These are phyloP conservation scores for Rhizophora mangle DNA, from an alignment of 345 rosid species.

Conservation along the genomic window DNA sequence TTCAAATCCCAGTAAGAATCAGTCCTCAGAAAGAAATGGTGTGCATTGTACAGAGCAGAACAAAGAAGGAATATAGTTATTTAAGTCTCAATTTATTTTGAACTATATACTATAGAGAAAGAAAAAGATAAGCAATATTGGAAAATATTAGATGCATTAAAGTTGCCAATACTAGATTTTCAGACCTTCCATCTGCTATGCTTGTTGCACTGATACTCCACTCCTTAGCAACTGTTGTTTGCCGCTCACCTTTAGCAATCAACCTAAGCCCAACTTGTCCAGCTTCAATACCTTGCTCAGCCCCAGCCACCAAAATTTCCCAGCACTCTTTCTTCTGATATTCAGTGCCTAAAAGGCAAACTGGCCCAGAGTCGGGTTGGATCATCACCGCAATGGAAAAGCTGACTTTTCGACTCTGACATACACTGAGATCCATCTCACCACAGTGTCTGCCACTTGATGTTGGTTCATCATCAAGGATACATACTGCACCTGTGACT, in stretches of 20 bases:
- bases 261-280: slow-evolving; percentile 97
- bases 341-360: slow-evolving; percentile 95
- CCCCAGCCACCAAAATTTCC: slow-evolving; percentile 99
- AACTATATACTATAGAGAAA: neutral
- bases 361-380: slow-evolving; percentile 99
- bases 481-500: slow-evolving; percentile 74
- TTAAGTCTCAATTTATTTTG: neutral
- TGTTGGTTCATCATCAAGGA: slow-evolving; percentile 96
- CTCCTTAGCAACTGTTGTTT: slow-evolving; percentile 82
- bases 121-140: neutral
- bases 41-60: neutral
- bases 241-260: slow-evolving; percentile 91
- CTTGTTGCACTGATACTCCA: slow-evolving; percentile 99
- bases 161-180: slow-evolving; percentile 9
- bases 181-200: slow-evolving; percentile 98
- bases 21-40: neutral
- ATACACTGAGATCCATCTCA: slow-evolving; percentile 66
- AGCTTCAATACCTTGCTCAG: slow-evolving; percentile 99
- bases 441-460: slow-evolving; percentile 88
- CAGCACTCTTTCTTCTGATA: slow-evolving; percentile 89
- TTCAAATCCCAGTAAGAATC: slow-evolving; percentile 4
- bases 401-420: slow-evolving; percentile 81
- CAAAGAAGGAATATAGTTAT: neutral
- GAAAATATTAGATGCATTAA: slow-evolving; percentile 6
- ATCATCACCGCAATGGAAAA: slow-evolving; percentile 86